Conservation (phyloP, 2,329 filamentous ascomycete species). For the Sporothrix sp. region DNA sequence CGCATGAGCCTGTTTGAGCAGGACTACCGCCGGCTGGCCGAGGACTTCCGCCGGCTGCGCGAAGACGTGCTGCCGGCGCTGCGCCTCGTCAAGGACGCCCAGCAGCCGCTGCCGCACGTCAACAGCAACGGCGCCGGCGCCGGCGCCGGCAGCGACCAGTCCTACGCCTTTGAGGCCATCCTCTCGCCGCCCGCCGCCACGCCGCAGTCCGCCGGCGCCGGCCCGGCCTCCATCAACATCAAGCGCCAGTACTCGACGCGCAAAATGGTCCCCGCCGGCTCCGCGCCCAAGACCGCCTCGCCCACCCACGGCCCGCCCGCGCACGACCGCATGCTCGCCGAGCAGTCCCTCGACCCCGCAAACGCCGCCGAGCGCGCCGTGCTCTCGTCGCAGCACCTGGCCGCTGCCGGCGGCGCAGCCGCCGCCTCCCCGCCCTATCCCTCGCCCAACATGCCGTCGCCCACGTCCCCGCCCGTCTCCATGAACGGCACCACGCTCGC, state of each 20-base stretch:
- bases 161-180: constrained; percentile 34
- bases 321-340: constrained; percentile 55
- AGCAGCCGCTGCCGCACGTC: constrained; percentile 67
- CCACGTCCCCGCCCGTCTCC: constrained; percentile 54
- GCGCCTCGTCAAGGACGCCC: constrained; percentile 82
- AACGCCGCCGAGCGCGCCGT: constrained; percentile 58
- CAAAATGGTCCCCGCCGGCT: constrained; percentile 51
- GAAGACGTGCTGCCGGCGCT: constrained; percentile 89
- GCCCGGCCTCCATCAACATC: constrained; percentile 45
- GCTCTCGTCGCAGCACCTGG: constrained; percentile 58
- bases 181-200: constrained; percentile 16
- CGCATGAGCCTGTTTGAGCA: constrained; percentile 74
- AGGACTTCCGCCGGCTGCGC: constrained; percentile 79
- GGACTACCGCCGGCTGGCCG: constrained; percentile 71
- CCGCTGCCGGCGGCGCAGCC: constrained; percentile 54
- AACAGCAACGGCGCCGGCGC: constrained; percentile 24
- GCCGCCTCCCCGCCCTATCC: constrained; percentile 44
- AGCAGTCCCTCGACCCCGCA: constrained; percentile 57
- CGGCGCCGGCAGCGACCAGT: constrained; percentile 24
- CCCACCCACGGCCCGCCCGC: constrained; percentile 62
- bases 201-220: constrained; percentile 37
- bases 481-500: constrained; percentile 43
- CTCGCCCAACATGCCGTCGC: constrained; percentile 59
- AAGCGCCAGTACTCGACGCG: constrained; percentile 68
- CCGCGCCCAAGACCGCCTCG: constrained; percentile 65